These are phyloP conservation scores for Saposhnikovia divaricata DNA, from an alignment of 129 eudicot species.

Conservation along the genomic window DNA sequence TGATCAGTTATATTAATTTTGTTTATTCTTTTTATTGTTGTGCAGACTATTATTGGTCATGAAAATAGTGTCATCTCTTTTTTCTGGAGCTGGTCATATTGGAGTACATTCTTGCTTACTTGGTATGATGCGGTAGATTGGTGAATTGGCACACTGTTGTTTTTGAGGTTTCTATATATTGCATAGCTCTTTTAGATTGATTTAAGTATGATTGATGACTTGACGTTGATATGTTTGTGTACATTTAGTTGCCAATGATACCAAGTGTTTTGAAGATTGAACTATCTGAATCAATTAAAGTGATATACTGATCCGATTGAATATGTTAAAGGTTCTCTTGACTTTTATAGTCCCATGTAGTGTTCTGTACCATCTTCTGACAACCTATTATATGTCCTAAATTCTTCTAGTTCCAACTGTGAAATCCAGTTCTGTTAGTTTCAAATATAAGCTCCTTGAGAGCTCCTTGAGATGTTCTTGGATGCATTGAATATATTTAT, in stretches of 20 bases:
- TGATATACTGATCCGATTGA: neutral
- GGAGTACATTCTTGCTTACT: conserved; percentile 93
- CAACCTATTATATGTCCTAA: neutral
- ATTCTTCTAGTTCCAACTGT: neutral
- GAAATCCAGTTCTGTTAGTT: neutral
- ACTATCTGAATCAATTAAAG: neutral
- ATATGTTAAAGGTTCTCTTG: neutral
- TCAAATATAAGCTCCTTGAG: neutral
- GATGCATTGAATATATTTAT: neutral
- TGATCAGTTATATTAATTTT: neutral
- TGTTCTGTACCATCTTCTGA: neutral
- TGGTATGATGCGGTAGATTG: conserved; percentile 42
- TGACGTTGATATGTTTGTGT: neutral
- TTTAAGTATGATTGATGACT: neutral
- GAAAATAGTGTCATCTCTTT: conserved; percentile 75
- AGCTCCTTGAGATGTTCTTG: neutral
- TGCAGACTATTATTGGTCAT: conserved; percentile 69
- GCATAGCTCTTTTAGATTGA: neutral
- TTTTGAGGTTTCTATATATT: neutral
- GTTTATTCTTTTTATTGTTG: conserved; percentile 16
- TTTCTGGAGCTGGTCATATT: conserved; percentile 97
- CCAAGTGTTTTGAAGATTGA: neutral
- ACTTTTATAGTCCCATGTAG: neutral
- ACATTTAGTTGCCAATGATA: neutral
- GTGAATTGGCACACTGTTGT: neutral